These are phyloP conservation scores for Sphaerobolus stellatus DNA, from an alignment of 1,284 basidiomycete genomes.

Conservation along the genomic window DNA sequence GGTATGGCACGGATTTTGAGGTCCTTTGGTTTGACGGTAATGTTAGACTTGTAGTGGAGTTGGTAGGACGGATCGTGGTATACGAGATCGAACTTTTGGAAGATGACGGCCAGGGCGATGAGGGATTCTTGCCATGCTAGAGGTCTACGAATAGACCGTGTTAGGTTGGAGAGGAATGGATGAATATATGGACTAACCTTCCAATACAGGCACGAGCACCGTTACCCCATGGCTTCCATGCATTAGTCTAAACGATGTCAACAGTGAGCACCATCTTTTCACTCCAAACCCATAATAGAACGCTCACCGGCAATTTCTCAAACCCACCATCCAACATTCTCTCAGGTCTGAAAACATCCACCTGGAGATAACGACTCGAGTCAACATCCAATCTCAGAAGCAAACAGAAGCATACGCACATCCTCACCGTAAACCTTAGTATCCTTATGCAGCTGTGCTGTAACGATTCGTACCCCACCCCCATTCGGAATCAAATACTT, in stretches of 20 bases:
- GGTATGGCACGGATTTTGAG: constrained; percentile 43
- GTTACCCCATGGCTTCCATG: constrained; percentile 49
- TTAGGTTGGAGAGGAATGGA: background rate
- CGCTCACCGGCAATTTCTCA: constrained; percentile 40
- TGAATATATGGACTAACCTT: constrained; percentile 13
- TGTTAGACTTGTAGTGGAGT: constrained; percentile 46
- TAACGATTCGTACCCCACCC: constrained; percentile 31
- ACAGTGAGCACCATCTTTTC: constrained; percentile 10
- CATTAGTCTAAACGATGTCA: constrained; percentile 32
- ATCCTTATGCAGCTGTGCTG: constrained; percentile 41
- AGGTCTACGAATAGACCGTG: constrained; percentile 29
- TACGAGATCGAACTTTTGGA: constrained; percentile 47
- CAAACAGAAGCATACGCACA: constrained; percentile 31
- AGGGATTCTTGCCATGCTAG: constrained; percentile 51
- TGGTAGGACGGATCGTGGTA: constrained; percentile 44
- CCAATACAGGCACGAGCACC: constrained; percentile 45
- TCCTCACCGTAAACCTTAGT: constrained; percentile 50
- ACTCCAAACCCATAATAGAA: constrained; percentile 5
- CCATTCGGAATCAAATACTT: constrained; percentile 43
- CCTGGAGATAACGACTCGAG: constrained; percentile 16
- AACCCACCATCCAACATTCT: constrained; percentile 50
- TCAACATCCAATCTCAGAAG: background rate
- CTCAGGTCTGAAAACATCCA: constrained; percentile 44
- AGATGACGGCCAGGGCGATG: constrained; percentile 41
- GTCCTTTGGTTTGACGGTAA: constrained; percentile 49